These are phyloP conservation scores for Pichia terricola DNA, from an alignment of 1,139 yeast species.

Conservation along the genomic window DNA sequence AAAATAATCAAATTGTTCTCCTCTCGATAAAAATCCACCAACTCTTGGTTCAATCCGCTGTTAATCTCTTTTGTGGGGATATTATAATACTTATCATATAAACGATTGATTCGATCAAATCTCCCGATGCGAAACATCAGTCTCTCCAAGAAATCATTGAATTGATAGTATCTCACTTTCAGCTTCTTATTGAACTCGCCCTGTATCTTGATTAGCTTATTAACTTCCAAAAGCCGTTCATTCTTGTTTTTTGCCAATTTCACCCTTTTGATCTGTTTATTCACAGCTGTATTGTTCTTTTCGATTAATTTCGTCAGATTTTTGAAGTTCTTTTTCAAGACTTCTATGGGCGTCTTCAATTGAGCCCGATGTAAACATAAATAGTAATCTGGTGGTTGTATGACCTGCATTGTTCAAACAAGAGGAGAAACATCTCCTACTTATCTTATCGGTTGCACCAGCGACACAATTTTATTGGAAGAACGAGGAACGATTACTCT, in stretches of 20 bases:
- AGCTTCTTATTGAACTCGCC: constrained; percentile 41
- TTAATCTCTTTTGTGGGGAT: neutral
- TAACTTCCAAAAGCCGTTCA: constrained; percentile 17
- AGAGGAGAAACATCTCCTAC: too few relatives aligned
- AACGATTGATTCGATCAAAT: constrained; percentile 27
- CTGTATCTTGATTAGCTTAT: constrained; percentile 36
- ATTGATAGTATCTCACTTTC: constrained; percentile 32
- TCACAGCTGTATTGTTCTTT: constrained; percentile 32
- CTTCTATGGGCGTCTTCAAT: constrained; percentile 54
- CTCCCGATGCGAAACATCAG: constrained; percentile 37
- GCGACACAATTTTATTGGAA: too few relatives aligned
- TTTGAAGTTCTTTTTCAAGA: constrained; percentile 50
- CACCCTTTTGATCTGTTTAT: constrained; percentile 32
- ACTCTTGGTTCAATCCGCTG: neutral
- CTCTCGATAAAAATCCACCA: constrained; percentile 45
- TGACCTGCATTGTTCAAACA: constrained; percentile 1
- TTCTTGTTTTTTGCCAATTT: constrained; percentile 26
- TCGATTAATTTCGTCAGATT: constrained; percentile 48
- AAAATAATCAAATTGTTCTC: constrained; percentile 50
- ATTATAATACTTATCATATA: neutral
- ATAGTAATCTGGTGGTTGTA: constrained; percentile 7
- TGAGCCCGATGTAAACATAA: constrained; percentile 24
- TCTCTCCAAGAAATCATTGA: constrained; percentile 41
- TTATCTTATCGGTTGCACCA: too few relatives aligned
- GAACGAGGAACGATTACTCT: too few relatives aligned